Conservation (phyloP, 495 filamentous ascomycete species). For the Antarctomyces pellizariae region DNA sequence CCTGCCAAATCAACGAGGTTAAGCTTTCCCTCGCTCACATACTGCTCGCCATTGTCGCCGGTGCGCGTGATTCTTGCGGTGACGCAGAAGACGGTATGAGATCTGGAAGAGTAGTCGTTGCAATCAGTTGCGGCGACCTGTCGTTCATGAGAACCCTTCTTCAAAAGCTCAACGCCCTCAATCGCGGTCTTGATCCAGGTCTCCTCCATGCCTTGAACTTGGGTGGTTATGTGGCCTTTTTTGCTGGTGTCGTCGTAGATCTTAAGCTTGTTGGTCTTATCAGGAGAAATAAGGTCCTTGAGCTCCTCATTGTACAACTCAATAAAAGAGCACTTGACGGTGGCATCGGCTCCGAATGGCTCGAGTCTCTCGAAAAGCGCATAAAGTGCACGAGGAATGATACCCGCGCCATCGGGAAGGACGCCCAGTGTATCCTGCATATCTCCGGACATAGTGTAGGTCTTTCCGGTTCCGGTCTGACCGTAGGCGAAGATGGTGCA, state of each 20-base stretch:
- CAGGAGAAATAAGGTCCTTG: constrained; percentile 59
- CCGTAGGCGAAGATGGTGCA: constrained; percentile 98
- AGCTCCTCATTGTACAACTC: constrained; percentile 96
- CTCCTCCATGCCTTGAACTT: constrained; percentile 97
- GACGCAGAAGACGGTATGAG: constrained; percentile 90
- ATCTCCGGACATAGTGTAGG: constrained; percentile 97
- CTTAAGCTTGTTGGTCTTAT: constrained; percentile 71
- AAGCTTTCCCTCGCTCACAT: constrained; percentile 78
- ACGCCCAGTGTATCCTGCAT: constrained; percentile 72
- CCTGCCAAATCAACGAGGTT: constrained; percentile 93
- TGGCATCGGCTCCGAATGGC: constrained; percentile 52
- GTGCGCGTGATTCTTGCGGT: constrained; percentile 68
- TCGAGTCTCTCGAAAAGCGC: constrained; percentile 69
- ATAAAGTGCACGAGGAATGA: constrained; percentile 76
- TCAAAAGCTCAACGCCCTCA: constrained; percentile 72
- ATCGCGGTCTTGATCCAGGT: constrained; percentile 65
- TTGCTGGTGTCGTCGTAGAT: constrained; percentile 81
- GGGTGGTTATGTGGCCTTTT: constrained; percentile 51
- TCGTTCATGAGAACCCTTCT: constrained; percentile 70
- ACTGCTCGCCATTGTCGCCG: constrained; percentile 68
- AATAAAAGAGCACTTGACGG: constrained; percentile 94
- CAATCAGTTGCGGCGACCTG: constrained; percentile 96
- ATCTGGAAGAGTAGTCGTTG: constrained; percentile 88
- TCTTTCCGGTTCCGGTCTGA: constrained; percentile 94
- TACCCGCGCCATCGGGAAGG: constrained; percentile 75